Base-by-base conservation (phyloP, 495 filamentous ascomycete genomes). In the Neurospora sp. region DNA sequence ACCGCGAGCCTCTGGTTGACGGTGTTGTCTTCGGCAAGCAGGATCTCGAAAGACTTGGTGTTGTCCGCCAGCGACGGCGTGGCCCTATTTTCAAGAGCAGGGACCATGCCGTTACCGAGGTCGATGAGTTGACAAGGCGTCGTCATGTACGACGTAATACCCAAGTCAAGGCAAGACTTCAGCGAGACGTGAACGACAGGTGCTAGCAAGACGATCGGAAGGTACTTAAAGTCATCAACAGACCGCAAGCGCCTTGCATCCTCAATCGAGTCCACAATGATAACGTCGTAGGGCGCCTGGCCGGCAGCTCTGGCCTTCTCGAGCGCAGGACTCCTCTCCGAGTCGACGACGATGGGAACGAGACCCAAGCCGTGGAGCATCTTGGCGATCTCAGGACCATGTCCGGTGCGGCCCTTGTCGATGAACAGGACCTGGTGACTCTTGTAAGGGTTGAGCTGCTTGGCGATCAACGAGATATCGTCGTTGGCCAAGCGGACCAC, bases 81-180 rank as follows among this genome's bases (percentile, higher is more conserved):
- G 21, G 96, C 96, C 39, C 96, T 88, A 75, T 96, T 96, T 83
- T 99, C 96, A 69, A 99, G 83, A 6, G 96, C 96, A n/a, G 96
- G 96, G 48, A 99, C 92, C 91, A 99, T 96, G 74, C 95, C 94
- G 79, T 99, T 99, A 48, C 94, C 96, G 71, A 99, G 87, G 82
- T 99, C 96, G 70, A 98, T 97, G 4, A 94, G 89, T 74, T 94
- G 87, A 82, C 96, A 99, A 40, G 96, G 96, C 17, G 94, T 98
- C 17, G 96, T 99, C 96, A 99, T 98, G 82, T 98, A 98, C 66
- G 93, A 97, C 31, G 94, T 96, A 77, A 99, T 98, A 74, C 96
- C 96, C 59, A 98, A 88, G 82, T 99, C 96, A 69, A 99, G 86
- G 59, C 96, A 95, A 24, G 94, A 94, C 84, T 97, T 98, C 78